These are phyloP conservation scores for Fusarium fracticaudum DNA, from an alignment of 2,329 filamentous ascomycete genomes.

Conservation along the genomic window DNA sequence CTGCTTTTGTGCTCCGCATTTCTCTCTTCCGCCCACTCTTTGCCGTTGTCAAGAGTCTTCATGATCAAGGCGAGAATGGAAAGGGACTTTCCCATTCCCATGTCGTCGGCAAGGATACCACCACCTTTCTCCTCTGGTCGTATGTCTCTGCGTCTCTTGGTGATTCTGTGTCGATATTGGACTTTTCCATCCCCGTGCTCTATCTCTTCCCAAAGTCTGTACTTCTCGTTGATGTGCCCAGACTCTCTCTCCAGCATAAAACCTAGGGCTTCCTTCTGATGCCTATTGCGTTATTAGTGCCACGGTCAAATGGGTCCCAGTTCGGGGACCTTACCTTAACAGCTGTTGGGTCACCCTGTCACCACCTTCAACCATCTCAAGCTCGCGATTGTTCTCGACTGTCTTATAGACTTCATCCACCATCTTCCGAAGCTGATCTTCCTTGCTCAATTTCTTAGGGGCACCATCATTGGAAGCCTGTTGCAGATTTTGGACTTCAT, in stretches of 20 bases:
- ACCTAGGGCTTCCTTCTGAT: conserved; percentile 9
- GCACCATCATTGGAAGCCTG: rapidly evolving
- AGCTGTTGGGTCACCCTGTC: background rate
- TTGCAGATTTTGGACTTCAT: background rate
- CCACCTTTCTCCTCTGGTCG: background rate
- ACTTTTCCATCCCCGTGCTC: rapidly evolving
- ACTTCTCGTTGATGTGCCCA: background rate
- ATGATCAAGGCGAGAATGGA: background rate
- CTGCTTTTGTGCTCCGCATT: background rate
- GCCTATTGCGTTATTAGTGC: background rate
- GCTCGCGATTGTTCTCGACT: conserved; percentile 2
- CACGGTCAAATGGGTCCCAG: rapidly evolving
- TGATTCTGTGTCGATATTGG: conserved; percentile 1
- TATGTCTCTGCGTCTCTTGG: background rate
- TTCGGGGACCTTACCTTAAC: background rate
- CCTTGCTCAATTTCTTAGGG: background rate
- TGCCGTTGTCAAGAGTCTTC: conserved; percentile 1
- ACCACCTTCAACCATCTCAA: conserved; percentile 2
- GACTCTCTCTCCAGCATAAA: conserved; percentile 15
- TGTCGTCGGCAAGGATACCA: background rate
- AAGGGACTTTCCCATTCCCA: conserved; percentile 16
- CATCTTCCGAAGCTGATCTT: conserved; percentile 13
- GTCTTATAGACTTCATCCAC: conserved; percentile 3
- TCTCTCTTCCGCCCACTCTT: background rate
- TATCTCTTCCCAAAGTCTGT: background rate